phyloP scores from a whole-genome alignment of 768 basidiomycete species.

The Trametes sanguinea region DNA sequence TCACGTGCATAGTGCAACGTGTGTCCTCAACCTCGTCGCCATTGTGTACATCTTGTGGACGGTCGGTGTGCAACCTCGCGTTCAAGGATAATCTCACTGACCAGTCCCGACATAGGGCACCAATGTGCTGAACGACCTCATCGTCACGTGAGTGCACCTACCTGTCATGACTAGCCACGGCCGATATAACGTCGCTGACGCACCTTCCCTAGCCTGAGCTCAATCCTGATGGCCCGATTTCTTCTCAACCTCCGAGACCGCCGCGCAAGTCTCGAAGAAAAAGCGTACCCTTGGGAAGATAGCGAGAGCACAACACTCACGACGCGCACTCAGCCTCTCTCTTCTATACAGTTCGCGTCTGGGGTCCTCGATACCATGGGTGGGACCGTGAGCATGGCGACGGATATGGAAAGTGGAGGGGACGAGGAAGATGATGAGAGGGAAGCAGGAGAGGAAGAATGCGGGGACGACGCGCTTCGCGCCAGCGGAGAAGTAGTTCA shows the following conservation, averaged over 20 bases:
- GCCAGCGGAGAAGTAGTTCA: background rate
- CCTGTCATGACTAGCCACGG: too few species aligned
- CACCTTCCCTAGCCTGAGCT: slow-evolving; percentile 10
- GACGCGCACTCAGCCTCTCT: background rate
- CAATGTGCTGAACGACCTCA: slow-evolving; percentile 20
- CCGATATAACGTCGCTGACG: background rate
- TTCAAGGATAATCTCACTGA: background rate
- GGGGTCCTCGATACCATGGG: slow-evolving; percentile 10
- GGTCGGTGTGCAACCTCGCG: background rate
- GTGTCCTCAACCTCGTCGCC: slow-evolving; percentile 12
- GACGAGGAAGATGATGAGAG: background rate
- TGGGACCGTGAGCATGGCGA: background rate
- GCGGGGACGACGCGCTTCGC: too few species aligned
- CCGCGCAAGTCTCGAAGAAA: slow-evolving; percentile 7
- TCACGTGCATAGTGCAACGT: slow-evolving; percentile 1
- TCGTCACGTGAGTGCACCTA: slow-evolving; percentile 8
- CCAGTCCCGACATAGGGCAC: background rate
- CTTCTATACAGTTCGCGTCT: background rate
- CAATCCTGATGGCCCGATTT: slow-evolving; percentile 22
- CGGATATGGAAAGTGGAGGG: background rate
- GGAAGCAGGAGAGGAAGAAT: background rate
- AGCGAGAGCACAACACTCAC: background rate
- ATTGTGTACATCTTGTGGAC: slow-evolving; percentile 9
- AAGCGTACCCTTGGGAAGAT: background rate
- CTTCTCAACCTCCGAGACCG: slow-evolving; percentile 21